phyloP scores from a whole-genome alignment of 2,329 filamentous ascomycete genomes.

The Dothistroma septosporum region DNA sequence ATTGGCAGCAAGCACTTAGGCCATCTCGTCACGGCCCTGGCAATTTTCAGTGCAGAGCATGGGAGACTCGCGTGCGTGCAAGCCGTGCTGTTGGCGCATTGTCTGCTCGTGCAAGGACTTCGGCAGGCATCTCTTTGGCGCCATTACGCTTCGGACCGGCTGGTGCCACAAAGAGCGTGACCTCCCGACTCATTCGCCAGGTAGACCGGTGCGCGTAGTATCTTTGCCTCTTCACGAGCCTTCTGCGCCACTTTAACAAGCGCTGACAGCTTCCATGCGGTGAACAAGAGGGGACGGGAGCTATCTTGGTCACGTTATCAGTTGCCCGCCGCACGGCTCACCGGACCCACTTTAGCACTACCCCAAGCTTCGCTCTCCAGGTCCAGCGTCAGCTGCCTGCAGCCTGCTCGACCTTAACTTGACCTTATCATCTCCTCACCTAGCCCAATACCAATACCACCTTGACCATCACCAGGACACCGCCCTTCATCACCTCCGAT shows the following conservation, averaged over 20 bases:
- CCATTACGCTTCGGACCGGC: background rate
- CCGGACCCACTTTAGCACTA: no score
- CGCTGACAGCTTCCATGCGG: background rate
- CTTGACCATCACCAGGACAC: background rate
- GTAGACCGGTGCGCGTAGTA: background rate
- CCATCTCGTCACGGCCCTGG: background rate
- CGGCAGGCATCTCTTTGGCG: background rate
- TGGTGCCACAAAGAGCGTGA: background rate
- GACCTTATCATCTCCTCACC: background rate
- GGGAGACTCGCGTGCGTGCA: background rate
- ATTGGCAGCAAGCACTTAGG: background rate
- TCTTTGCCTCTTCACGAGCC: background rate
- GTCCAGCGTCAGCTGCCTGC: background rate
- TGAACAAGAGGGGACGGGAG: background rate
- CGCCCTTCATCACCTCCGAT: background rate
- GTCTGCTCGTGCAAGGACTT: background rate
- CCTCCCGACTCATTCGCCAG: background rate
- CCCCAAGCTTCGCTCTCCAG: no score
- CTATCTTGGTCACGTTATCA: background rate
- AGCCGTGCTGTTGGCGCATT: background rate
- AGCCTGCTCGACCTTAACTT: background rate
- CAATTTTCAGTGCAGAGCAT: background rate
- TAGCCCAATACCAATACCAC: no score
- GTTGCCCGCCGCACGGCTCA: background rate
- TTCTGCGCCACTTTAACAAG: background rate